Percentiles rank a stretch among this genome's conserved stretches.
Evolutionary conservation across 1,284 basidiomycete species (phyloP).

Genomic region (Pisolithus thermaeus): DNA sequence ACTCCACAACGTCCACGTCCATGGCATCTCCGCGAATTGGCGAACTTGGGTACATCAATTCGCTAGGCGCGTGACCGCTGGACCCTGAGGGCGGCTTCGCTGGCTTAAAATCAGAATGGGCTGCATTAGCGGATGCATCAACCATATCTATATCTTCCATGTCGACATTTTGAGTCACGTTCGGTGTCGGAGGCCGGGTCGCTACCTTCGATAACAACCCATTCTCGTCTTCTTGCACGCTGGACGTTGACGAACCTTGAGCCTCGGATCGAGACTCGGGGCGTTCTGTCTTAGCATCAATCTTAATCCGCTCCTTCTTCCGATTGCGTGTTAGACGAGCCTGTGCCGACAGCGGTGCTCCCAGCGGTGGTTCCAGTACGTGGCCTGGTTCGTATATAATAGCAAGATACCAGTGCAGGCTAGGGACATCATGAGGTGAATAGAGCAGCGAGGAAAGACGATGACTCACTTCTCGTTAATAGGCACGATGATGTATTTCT

Average conservation of each 20-base stretch:
- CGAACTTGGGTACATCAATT: slow-evolving; percentile 15
- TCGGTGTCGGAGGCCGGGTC: slow-evolving; percentile 17
- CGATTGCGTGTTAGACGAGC: slow-evolving; percentile 26
- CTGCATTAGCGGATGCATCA: slow-evolving; percentile 13
- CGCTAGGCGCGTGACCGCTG: slow-evolving; percentile 8
- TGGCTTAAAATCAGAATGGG: slow-evolving; percentile 18
- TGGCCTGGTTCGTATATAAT: slow-evolving; percentile 84
- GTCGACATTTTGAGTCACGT: slow-evolving; percentile 11
- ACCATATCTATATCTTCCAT: slow-evolving; percentile 15
- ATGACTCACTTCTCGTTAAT: slow-evolving; percentile 87
- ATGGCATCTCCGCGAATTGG: slow-evolving; percentile 14
- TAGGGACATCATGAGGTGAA: slow-evolving; percentile 27
- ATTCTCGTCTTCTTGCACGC: slow-evolving; percentile 7
- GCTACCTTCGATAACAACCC: slow-evolving; percentile 13
- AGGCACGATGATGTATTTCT: slow-evolving; percentile 90
- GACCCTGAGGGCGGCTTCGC: slow-evolving; percentile 8
- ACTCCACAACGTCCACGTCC: slow-evolving; percentile 21
- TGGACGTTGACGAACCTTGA: slow-evolving; percentile 1
- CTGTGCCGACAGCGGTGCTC: slow-evolving; percentile 18
- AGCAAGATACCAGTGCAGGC: slow-evolving; percentile 96
- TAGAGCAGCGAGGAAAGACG: neutral
- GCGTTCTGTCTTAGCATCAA: neutral
- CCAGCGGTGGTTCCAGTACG: slow-evolving; percentile 43
- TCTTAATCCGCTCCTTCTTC: slow-evolving; percentile 20
- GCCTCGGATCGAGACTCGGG: slow-evolving; percentile 1